Conservation (phyloP, 179 eudicot genomes). For the Heliamphora pulchella region DNA sequence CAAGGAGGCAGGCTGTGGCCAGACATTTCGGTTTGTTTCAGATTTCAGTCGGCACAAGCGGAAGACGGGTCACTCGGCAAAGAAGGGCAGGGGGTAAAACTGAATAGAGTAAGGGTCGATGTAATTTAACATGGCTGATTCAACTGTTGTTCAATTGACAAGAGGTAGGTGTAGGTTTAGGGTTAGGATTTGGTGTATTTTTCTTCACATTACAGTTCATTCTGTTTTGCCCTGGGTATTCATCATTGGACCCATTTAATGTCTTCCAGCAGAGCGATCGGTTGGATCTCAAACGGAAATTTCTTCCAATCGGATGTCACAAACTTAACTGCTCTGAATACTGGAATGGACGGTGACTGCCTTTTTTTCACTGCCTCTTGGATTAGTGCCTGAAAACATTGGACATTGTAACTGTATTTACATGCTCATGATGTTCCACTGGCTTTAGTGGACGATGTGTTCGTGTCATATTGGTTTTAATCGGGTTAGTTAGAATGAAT, state of each 20-base stretch:
- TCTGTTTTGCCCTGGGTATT: slow-evolving; percentile 15
- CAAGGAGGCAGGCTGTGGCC: slow-evolving; percentile 72
- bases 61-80: slow-evolving; percentile 83
- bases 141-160: slow-evolving; percentile 20
- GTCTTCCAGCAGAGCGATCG: slow-evolving; percentile 10
- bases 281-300: slow-evolving; percentile 3
- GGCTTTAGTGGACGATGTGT: too few relatives aligned
- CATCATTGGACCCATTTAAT: slow-evolving; percentile 20
- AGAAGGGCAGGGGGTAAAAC: slow-evolving; percentile 40
- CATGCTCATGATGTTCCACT: too few relatives aligned
- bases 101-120: neutral
- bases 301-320: slow-evolving; percentile 15
- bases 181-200: slow-evolving; percentile 9
- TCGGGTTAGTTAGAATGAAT: too few relatives aligned
- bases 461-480: too few relatives aligned
- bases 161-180: slow-evolving; percentile 17
- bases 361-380: neutral
- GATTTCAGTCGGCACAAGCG: slow-evolving; percentile 98
- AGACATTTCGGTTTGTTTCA: slow-evolving; percentile 89
- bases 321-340: slow-evolving; percentile 9
- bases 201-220: slow-evolving; percentile 15
- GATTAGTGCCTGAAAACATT: neutral
- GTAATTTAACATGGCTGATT: slow-evolving; percentile 21
- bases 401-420: too few relatives aligned
- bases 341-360: slow-evolving; percentile 1